phyloP scores from a whole-genome alignment of 2,329 filamentous ascomycete species.

The Xylariaceae sp. region DNA sequence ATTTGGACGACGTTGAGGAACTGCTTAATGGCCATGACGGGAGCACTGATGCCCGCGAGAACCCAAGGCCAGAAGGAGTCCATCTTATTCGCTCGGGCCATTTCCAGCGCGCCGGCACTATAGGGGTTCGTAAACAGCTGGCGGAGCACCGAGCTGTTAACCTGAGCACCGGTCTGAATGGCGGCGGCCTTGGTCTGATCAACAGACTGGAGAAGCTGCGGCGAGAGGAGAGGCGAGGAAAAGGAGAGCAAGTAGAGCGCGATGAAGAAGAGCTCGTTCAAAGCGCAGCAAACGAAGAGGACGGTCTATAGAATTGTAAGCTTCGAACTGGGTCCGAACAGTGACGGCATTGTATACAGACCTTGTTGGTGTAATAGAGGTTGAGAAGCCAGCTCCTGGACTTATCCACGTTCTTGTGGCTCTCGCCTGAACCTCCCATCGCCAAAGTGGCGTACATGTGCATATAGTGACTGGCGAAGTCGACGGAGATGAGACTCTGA shows the following conservation, averaged over 20 bases:
- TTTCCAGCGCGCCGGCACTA: conserved; percentile 86
- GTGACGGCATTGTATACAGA: conserved; percentile 37
- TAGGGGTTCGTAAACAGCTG: conserved; percentile 84
- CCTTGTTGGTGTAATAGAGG: conserved; percentile 96
- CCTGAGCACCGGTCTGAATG: conserved; percentile 63
- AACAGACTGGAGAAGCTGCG: conserved; percentile 68
- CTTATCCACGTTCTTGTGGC: conserved; percentile 93
- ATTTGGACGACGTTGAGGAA: conserved; percentile 92
- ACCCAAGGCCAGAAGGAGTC: conserved; percentile 65
- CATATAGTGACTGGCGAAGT: conserved; percentile 95
- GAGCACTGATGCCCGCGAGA: conserved; percentile 73
- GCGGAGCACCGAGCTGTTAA: conserved; percentile 64
- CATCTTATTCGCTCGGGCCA: conserved; percentile 92
- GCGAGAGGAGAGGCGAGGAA: conserved; percentile 83
- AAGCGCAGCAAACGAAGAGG: conserved; percentile 80
- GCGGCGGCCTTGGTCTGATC: conserved; percentile 47
- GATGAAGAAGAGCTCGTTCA: conserved; percentile 98
- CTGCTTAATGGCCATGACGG: conserved; percentile 89
- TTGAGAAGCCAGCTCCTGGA: conserved; percentile 85
- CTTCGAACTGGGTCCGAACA: background rate
- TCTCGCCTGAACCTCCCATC: conserved; percentile 74
- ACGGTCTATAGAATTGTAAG: conserved; percentile 58
- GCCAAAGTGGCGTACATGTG: conserved; percentile 96
- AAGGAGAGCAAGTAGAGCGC: conserved; percentile 96
- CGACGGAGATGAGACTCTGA: conserved; percentile 86